These are phyloP conservation scores for Citrus sinensis DNA, from an alignment of 345 rosid genomes.

Conservation along the genomic window DVS_A1.0 CM039167.1:11520001-11520500, in stretches of 20 bases:
- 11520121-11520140: slow-evolving; percentile 85
- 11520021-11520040: slow-evolving; percentile 50
- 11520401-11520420: slow-evolving; percentile 2
- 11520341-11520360: not conserved
- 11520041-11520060: slow-evolving; percentile 94
- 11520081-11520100: slow-evolving; percentile 88
- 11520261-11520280: not conserved
- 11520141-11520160: slow-evolving; percentile 85
- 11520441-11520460: not conserved
- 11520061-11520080: slow-evolving; percentile 90
- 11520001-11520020: not conserved
- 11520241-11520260: not conserved
- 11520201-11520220: not conserved
- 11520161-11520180: slow-evolving; percentile 32
- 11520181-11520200: not conserved
- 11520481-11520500: not conserved
- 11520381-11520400: not conserved
- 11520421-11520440: not conserved
- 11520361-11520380: not conserved
- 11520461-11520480: not conserved
- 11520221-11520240: not conserved
- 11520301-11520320: not conserved
- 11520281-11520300: not conserved
- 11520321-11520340: slow-evolving; percentile 4
- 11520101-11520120: slow-evolving; percentile 94